A percentile compares a stretch with the other conserved stretches of the same genome.
Conservation (phyloP, 2,329 filamentous ascomycete species). For the Neospermospora avenae region DNA sequence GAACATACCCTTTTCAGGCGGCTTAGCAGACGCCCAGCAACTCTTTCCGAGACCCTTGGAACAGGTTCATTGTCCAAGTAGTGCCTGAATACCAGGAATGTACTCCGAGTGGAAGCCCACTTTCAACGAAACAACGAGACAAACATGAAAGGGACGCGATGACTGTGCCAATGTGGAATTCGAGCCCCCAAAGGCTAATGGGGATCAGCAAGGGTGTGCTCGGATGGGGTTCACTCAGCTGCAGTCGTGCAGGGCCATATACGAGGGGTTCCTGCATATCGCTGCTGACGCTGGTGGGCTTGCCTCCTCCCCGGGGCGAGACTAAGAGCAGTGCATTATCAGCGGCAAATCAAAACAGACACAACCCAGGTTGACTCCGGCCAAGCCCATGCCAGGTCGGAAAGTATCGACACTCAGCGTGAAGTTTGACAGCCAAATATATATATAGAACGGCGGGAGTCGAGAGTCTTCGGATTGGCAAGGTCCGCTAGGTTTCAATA, state of each 20-base stretch:
- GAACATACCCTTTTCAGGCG: background rate
- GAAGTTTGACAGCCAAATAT: background rate
- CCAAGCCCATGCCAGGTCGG: background rate
- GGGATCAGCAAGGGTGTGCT: background rate
- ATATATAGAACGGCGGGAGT: background rate
- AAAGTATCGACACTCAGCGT: background rate
- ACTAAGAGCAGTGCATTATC: slow-evolving; percentile 1
- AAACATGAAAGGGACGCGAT: slow-evolving; percentile 1
- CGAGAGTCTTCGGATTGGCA: background rate
- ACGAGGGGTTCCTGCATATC: slow-evolving; percentile 6
- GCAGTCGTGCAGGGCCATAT: slow-evolving; percentile 1
- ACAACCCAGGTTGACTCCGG: background rate
- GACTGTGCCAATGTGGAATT: background rate
- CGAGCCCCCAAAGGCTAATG: background rate
- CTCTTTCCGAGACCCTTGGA: background rate
- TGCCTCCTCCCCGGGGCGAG: background rate
- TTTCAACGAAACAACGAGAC: slow-evolving; percentile 8
- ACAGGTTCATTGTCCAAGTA: background rate
- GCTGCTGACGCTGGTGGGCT: slow-evolving; percentile 1
- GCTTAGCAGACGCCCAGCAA: background rate
- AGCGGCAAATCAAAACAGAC: background rate
- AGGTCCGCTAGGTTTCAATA: slow-evolving; percentile 6
- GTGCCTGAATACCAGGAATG: slow-evolving; percentile 5
- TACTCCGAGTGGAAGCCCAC: slow-evolving; percentile 18
- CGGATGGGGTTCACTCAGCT: background rate